These are phyloP conservation scores for Hirschioporus abietinus DNA, from an alignment of 768 basidiomycete species.

Conservation along the genomic window DNA sequence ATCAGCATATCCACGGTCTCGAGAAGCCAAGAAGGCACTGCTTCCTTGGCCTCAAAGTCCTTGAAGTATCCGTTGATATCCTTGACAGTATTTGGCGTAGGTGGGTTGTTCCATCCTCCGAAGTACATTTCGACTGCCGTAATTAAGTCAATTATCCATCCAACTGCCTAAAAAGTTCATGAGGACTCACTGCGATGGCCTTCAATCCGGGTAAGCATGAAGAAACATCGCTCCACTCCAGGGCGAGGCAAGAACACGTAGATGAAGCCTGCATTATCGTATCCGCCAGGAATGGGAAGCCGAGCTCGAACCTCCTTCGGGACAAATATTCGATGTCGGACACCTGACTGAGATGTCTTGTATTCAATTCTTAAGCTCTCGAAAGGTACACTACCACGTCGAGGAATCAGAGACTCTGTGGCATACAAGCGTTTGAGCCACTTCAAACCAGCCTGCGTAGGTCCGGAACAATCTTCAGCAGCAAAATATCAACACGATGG, in stretches of 20 bases:
- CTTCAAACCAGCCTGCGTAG: conserved; percentile 21
- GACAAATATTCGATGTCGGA: not conserved
- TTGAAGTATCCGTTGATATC: conserved; percentile 3
- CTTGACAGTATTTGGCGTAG: conserved; percentile 3
- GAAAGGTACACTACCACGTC: conserved; percentile 11
- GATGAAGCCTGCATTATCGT: conserved; percentile 12
- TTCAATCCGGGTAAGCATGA: conserved; percentile 16
- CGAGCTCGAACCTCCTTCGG: conserved; percentile 17
- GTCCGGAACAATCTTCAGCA: conserved; percentile 28
- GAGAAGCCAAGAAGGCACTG: conserved; percentile 17
- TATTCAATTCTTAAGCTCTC: conserved; percentile 18
- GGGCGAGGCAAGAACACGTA: conserved; percentile 13
- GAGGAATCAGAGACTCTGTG: conserved; percentile 6
- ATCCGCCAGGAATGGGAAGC: conserved; percentile 18
- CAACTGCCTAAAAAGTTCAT: not conserved
- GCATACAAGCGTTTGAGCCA: conserved; percentile 22
- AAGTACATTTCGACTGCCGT: conserved; percentile 6
- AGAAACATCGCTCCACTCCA: conserved; percentile 11
- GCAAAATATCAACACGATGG: too few species aligned
- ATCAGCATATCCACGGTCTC: conserved; percentile 24
- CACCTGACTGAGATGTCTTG: conserved; percentile 9
- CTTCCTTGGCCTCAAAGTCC: not conserved
- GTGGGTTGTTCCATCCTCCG: conserved; percentile 10
- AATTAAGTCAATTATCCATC: not conserved
- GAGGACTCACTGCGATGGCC: conserved; percentile 13